A percentile compares a stretch with the other conserved stretches of the same genome.
Conservation (phyloP, 2,329 filamentous ascomycete species). For the Tolypocladium cylindrosporum region DNA sequence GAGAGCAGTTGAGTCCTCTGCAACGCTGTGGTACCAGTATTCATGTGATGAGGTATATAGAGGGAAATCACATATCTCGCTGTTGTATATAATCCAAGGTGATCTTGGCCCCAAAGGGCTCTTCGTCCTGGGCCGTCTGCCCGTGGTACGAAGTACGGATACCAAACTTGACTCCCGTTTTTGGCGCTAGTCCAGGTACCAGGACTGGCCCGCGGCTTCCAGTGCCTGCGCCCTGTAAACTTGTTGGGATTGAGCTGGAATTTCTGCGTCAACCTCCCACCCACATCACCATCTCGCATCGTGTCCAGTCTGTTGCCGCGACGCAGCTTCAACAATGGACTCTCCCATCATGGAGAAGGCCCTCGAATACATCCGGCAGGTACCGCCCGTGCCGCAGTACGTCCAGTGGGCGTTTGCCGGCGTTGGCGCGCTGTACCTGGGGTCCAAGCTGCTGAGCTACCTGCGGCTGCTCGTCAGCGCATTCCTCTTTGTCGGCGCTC, state of each 20-base stretch:
- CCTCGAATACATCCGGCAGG: constrained; percentile 13
- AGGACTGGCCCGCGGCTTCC: neutral
- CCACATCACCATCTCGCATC: neutral
- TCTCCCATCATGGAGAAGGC: constrained; percentile 16
- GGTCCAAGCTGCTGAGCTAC: constrained; percentile 46
- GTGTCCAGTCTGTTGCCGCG: neutral
- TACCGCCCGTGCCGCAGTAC: constrained; percentile 28
- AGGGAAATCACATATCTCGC: accelerated
- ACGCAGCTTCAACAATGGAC: neutral
- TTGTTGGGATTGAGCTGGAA: neutral
- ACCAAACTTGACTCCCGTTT: neutral
- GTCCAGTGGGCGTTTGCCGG: constrained; percentile 37
- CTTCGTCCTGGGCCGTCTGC: neutral
- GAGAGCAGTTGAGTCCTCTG: neutral
- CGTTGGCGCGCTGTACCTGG: constrained; percentile 50
- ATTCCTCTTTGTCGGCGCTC: constrained; percentile 56
- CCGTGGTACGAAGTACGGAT: too few relatives aligned
- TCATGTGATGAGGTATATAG: neutral
- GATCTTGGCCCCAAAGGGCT: too few relatives aligned
- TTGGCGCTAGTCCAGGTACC: neutral
- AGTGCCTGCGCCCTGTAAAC: neutral
- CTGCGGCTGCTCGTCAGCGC: constrained; percentile 53
- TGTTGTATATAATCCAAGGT: neutral
- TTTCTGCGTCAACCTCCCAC: neutral
- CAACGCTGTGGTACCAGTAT: neutral